phyloP scores from a whole-genome alignment of 805 yeast species.

The Metschnikowia borealis region DNA sequence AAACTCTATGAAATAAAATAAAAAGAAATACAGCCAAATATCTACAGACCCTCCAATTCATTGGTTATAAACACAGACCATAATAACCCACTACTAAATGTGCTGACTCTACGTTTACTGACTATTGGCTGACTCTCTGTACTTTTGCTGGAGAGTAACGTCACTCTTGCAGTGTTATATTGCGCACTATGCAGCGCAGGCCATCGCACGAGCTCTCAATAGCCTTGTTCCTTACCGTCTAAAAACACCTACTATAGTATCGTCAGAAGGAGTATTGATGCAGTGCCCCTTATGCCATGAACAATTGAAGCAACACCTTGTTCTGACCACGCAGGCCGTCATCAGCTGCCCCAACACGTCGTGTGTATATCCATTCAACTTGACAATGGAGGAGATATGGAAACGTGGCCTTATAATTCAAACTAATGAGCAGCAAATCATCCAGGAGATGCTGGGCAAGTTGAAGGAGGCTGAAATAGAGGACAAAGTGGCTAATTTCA shows the following conservation, averaged over 20 bases:
- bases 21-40: no score
- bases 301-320: constrained; percentile 22
- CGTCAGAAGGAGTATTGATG: constrained; percentile 11
- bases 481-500: constrained; percentile 24
- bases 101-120: no score
- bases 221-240: neutral
- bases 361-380: constrained; percentile 33
- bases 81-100: no score
- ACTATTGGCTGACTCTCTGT: no score
- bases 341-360: constrained; percentile 25
- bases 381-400: constrained; percentile 27
- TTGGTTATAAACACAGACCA: no score
- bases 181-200: neutral
- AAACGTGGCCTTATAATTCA: constrained; percentile 20
- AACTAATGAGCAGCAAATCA: constrained; percentile 23
- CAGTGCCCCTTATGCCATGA: constrained; percentile 29
- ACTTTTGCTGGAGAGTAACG: neutral
- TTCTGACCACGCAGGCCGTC: constrained; percentile 25
- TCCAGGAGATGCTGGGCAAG: constrained; percentile 24
- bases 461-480: constrained; percentile 25
- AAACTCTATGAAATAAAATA: no score
- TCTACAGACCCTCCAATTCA: no score
- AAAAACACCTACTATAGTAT: neutral
- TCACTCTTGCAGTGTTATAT: neutral
- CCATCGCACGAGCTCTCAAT: neutral